Evolutionary conservation across 306 rosid species (phyloP).

Genomic region (Lathyrus tuberosus): DNA sequence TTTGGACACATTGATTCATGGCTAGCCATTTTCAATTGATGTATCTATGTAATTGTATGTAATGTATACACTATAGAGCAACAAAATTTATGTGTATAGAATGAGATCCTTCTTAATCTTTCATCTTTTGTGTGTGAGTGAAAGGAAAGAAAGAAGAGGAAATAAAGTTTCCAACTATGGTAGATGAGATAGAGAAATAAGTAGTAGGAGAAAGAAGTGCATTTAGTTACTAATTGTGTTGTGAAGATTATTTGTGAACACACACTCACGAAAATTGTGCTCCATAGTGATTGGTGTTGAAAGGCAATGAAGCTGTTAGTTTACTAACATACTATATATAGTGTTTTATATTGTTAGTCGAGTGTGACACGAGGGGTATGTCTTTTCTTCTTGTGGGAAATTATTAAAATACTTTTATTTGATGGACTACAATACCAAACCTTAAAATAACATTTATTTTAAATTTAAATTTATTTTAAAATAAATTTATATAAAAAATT

Average conservation of each 20-base stretch:
- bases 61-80: neutral
- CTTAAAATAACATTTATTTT: no score
- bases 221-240: constrained; percentile 8
- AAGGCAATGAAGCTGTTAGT: constrained; percentile 29
- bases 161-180: constrained; percentile 28
- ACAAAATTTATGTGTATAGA: constrained; percentile 1
- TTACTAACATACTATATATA: constrained; percentile 34
- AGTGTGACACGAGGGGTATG: neutral
- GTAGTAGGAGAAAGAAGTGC: neutral
- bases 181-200: neutral
- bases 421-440: no score
- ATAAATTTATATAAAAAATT: no score
- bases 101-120: constrained; percentile 12
- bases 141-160: neutral
- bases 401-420: no score
- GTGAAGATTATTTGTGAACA: constrained; percentile 34
- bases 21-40: constrained; percentile 38
- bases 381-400: neutral
- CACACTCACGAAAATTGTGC: constrained; percentile 44
- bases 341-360: constrained; percentile 6
- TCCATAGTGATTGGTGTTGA: constrained; percentile 19
- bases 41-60: neutral
- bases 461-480: no score
- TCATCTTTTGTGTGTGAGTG: neutral
- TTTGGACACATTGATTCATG: constrained; percentile 37